phyloP scores from a whole-genome alignment of 2,329 filamentous ascomycete genomes.

The Coniochaeta sp. region DNA sequence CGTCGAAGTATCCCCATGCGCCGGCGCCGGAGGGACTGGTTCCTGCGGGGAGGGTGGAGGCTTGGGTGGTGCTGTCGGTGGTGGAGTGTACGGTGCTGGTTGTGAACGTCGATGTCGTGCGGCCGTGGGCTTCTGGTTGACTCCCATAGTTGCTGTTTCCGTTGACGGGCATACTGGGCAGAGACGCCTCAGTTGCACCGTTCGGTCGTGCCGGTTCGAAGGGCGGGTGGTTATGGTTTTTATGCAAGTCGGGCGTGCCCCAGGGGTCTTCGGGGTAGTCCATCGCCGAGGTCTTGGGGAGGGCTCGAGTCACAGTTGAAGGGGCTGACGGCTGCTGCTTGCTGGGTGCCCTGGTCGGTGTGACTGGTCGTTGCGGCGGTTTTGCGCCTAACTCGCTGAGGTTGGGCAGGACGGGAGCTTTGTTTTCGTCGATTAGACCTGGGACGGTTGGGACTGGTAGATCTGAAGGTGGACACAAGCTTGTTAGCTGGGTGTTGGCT shows the following conservation, averaged over 20 bases:
- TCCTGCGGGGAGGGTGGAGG: slow-evolving; percentile 18
- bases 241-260: slow-evolving; percentile 77
- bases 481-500: slow-evolving; percentile 9
- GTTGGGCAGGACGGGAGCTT: slow-evolving; percentile 37
- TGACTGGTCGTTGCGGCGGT: slow-evolving; percentile 47
- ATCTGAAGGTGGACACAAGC: slow-evolving; percentile 39
- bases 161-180: slow-evolving; percentile 13
- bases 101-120: slow-evolving; percentile 38
- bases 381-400: slow-evolving; percentile 51
- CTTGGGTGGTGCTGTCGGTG: slow-evolving; percentile 13
- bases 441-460: slow-evolving; percentile 60
- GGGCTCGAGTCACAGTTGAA: slow-evolving; percentile 13
- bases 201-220: slow-evolving; percentile 36
- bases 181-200: slow-evolving; percentile 22
- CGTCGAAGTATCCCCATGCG: slow-evolving; percentile 37
- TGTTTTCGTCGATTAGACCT: slow-evolving; percentile 39
- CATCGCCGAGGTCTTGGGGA: slow-evolving; percentile 58
- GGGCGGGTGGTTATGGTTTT: slow-evolving; percentile 52
- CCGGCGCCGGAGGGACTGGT: slow-evolving; percentile 18
- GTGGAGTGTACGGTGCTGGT: slow-evolving; percentile 25
- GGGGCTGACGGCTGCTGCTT: slow-evolving; percentile 18
- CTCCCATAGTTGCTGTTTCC: slow-evolving; percentile 20
- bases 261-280: slow-evolving; percentile 75
- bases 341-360: slow-evolving; percentile 30
- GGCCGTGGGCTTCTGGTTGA: slow-evolving; percentile 21